phyloP scores from a whole-genome alignment of 1,139 yeast species.

The Yamadazyma triangularis region DNA sequence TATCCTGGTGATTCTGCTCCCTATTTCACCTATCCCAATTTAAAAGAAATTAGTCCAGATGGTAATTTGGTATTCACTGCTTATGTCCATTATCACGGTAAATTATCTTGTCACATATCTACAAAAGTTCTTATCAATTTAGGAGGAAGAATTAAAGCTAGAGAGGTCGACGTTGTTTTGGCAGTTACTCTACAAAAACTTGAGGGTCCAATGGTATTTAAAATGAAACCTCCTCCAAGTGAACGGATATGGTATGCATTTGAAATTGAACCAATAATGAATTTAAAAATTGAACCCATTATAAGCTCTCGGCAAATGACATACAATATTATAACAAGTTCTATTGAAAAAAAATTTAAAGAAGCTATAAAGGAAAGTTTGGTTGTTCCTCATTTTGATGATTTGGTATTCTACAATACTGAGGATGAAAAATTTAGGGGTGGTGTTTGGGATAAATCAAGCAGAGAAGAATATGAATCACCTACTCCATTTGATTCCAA shows the following conservation, averaged over 20 bases:
- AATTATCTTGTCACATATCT: slow-evolving; percentile 67
- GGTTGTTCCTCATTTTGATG: slow-evolving; percentile 88
- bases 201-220: slow-evolving; percentile 68
- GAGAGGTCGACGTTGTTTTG: slow-evolving; percentile 73
- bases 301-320: slow-evolving; percentile 80
- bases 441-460: slow-evolving; percentile 76
- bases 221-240: slow-evolving; percentile 86
- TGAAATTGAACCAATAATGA: slow-evolving; percentile 71
- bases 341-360: slow-evolving; percentile 72
- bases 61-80: slow-evolving; percentile 68
- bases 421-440: slow-evolving; percentile 72
- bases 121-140: slow-evolving; percentile 73
- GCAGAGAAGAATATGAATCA: slow-evolving; percentile 7
- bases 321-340: slow-evolving; percentile 72
- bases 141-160: slow-evolving; percentile 64
- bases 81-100: slow-evolving; percentile 67
- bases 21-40: slow-evolving; percentile 64
- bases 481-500: slow-evolving; percentile 1
- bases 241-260: slow-evolving; percentile 89
- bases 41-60: slow-evolving; percentile 71
- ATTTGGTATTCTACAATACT: slow-evolving; percentile 67
- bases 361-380: slow-evolving; percentile 77
- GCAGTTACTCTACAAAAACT: slow-evolving; percentile 65
- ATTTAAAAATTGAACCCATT: slow-evolving; percentile 77
- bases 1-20: slow-evolving; percentile 82